These are phyloP conservation scores for Aspergillus aculeatus DNA, from an alignment of 2,329 filamentous ascomycete species.

Conservation along the genomic window DNA sequence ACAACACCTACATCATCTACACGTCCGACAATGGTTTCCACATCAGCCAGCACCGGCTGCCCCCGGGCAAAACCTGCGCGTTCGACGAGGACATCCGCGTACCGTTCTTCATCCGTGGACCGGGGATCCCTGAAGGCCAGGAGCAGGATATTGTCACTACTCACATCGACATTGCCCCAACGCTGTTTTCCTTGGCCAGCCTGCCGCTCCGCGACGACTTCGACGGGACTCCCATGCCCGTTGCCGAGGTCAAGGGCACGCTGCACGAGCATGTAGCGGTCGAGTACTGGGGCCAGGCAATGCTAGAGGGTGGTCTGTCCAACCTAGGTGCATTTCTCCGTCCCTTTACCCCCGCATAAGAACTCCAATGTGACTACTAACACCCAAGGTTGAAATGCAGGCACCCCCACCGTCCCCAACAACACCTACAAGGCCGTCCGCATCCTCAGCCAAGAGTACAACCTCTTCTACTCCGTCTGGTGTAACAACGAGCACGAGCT, in stretches of 20 bases:
- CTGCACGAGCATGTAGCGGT: conserved; percentile 56
- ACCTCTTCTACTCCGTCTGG: conserved; percentile 38
- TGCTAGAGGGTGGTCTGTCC: conserved; percentile 11
- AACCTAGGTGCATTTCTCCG: neutral
- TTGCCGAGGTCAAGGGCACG: conserved; percentile 25
- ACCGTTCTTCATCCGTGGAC: conserved; percentile 60
- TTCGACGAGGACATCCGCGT: conserved; percentile 62
- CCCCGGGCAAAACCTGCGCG: conserved; percentile 58
- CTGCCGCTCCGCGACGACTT: conserved; percentile 50
- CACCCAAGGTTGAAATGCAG: neutral
- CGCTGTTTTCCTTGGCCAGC: conserved; percentile 51
- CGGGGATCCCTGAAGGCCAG: conserved; percentile 50
- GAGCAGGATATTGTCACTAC: conserved; percentile 53
- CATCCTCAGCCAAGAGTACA: conserved; percentile 28
- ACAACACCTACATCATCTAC: conserved; percentile 61
- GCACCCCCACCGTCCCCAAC: conserved; percentile 1
- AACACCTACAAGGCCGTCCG: conserved; percentile 22
- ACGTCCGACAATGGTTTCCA: conserved; percentile 63
- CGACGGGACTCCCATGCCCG: conserved; percentile 55
- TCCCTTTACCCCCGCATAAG: too few species aligned
- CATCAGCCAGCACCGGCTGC: conserved; percentile 59
- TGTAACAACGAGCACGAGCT: conserved; percentile 37
- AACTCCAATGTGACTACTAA: too few species aligned
- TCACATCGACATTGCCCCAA: conserved; percentile 65
- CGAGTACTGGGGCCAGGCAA: conserved; percentile 53